These are phyloP conservation scores for Pythium monospermum DNA, from an alignment of 352 stramenopile species.

Conservation along the genomic window DNA sequence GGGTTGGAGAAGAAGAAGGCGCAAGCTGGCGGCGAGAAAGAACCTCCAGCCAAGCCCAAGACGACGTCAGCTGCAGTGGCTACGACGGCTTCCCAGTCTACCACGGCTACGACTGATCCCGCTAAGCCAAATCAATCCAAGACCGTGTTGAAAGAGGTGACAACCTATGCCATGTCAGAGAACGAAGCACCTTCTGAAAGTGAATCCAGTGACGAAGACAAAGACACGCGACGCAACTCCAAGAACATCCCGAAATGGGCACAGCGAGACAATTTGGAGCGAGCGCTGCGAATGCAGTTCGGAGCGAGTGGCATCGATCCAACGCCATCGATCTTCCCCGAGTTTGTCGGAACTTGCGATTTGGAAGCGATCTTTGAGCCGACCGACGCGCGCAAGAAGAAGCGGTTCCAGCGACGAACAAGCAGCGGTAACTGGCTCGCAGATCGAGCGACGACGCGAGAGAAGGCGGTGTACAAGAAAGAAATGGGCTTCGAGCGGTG, in stretches of 20 bases:
- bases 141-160: conserved; percentile 19
- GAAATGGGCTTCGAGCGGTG: conserved; percentile 77
- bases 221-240: conserved; percentile 30
- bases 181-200: conserved; percentile 58
- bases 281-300: conserved; percentile 64
- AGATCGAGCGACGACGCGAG: conserved; percentile 66
- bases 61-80: conserved; percentile 1
- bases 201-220: conserved; percentile 41
- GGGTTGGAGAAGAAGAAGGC: conserved; percentile 66
- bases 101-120: not conserved
- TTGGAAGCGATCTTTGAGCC: conserved; percentile 81
- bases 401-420: conserved; percentile 68
- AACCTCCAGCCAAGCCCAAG: too few species aligned
- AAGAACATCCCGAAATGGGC: conserved; percentile 84
- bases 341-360: conserved; percentile 83
- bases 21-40: conserved; percentile 43
- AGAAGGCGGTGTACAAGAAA: conserved; percentile 76
- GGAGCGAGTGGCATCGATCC: conserved; percentile 66
- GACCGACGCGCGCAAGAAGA: conserved; percentile 67
- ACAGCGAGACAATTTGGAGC: conserved; percentile 67
- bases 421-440: conserved; percentile 85
- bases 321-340: conserved; percentile 74
- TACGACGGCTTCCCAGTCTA: conserved; percentile 1
- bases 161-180: conserved; percentile 79
- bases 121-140: conserved; percentile 14